Conservation (phyloP, 2,329 filamentous ascomycete species). For the Alternaria postmessia region DNA sequence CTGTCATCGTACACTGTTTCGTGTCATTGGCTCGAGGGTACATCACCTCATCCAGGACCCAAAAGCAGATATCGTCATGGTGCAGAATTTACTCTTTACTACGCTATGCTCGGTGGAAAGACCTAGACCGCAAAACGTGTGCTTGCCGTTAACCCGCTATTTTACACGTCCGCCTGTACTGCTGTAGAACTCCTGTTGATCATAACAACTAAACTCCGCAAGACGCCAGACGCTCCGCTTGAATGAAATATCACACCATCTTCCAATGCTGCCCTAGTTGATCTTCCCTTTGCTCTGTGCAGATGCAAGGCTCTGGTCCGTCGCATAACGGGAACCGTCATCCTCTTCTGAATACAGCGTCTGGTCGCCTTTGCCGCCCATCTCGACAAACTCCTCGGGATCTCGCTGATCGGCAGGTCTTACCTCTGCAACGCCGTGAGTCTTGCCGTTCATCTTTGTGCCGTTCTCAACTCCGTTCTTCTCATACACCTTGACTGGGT, state of each 20-base stretch:
- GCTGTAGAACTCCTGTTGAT: slow-evolving; percentile 23
- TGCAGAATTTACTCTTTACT: not conserved
- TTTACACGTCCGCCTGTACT: slow-evolving; percentile 18
- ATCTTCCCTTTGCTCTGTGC: slow-evolving; percentile 9
- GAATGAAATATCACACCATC: not conserved
- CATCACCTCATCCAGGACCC: slow-evolving; percentile 5
- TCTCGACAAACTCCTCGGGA: slow-evolving; percentile 78
- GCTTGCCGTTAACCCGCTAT: slow-evolving; percentile 14
- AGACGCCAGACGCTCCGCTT: slow-evolving; percentile 12
- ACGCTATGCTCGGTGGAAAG: slow-evolving; percentile 6
- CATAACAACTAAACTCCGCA: slow-evolving; percentile 5
- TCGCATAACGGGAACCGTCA: slow-evolving; percentile 50
- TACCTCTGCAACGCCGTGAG: slow-evolving; percentile 59
- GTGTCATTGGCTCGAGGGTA: slow-evolving; percentile 28
- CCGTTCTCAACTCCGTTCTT: slow-evolving; percentile 45
- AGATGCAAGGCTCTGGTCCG: slow-evolving; percentile 24
- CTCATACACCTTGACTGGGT: slow-evolving; percentile 50
- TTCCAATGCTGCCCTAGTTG: not conserved
- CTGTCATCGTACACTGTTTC: slow-evolving; percentile 24
- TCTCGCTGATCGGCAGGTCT: slow-evolving; percentile 72
- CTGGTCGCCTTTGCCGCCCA: slow-evolving; percentile 88
- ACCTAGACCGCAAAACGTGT: not conserved
- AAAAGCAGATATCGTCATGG: not conserved
- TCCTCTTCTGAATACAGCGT: slow-evolving; percentile 73
- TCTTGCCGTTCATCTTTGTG: slow-evolving; percentile 24